Conservation (phyloP, 2,329 filamentous ascomycete species). For the Alternaria arborescens region DNA sequence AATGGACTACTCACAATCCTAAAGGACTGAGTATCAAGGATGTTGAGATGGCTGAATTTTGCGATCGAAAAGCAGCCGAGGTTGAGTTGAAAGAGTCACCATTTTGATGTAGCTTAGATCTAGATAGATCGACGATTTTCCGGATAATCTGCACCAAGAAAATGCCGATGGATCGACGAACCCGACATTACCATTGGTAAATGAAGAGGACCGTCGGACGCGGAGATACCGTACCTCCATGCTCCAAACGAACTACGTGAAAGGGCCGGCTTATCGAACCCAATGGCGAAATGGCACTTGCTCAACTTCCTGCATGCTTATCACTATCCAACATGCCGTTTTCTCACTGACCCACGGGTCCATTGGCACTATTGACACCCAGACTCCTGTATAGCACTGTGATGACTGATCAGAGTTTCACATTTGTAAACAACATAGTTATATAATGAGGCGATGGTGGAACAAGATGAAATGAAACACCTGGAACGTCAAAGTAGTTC, state of each 20-base stretch:
- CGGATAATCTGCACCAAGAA: no score
- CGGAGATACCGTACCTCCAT: neutral
- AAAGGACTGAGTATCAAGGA: conserved; percentile 48
- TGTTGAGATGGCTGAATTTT: conserved; percentile 49
- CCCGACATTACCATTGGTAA: neutral
- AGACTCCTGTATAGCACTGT: neutral
- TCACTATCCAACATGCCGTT: neutral
- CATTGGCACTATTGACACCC: neutral
- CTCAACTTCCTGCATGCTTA: neutral
- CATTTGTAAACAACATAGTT: neutral
- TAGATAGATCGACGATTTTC: neutral
- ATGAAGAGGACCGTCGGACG: neutral
- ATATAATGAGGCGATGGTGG: no score
- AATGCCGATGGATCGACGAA: no score
- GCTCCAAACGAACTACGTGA: neutral
- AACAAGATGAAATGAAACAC: neutral
- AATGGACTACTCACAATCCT: conserved; percentile 50
- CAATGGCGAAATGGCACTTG: neutral
- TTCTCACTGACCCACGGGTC: neutral
- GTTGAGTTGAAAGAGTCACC: conserved; percentile 33
- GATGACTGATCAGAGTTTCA: neutral
- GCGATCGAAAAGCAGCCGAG: conserved; percentile 37
- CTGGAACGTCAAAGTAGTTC: no score
- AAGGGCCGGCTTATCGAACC: neutral
- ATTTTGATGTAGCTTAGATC: conserved; percentile 1